Evolutionary conservation across 2,329 filamentous ascomycete species (phyloP).

Genomic region (Cordyceps fumosorosea): DNA sequence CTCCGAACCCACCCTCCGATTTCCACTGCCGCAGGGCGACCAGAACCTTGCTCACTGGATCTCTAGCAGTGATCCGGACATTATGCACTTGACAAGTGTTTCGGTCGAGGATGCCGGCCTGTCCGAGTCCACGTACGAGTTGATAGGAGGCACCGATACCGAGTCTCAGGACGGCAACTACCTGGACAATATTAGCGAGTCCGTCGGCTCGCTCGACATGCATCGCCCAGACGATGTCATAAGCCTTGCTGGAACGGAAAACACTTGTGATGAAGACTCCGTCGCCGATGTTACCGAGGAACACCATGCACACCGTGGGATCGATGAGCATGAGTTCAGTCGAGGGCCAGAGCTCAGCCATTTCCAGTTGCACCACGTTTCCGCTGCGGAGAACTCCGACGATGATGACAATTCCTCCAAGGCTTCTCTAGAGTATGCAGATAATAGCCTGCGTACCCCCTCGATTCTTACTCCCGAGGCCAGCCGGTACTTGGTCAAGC

Average conservation of each 20-base stretch:
- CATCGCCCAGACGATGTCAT: slow-evolving; percentile 45
- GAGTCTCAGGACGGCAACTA: slow-evolving; percentile 45
- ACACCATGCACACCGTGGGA: slow-evolving; percentile 18
- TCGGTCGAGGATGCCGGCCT: slow-evolving; percentile 44
- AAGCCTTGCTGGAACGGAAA: slow-evolving; percentile 44
- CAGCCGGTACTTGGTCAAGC: slow-evolving; percentile 15
- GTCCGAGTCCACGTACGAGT: slow-evolving; percentile 50
- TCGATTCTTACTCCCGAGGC: slow-evolving; percentile 32
- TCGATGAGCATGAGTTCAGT: neutral
- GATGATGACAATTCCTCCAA: slow-evolving; percentile 23
- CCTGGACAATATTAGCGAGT: slow-evolving; percentile 42
- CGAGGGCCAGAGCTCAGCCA: slow-evolving; percentile 6
- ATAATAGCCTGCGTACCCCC: slow-evolving; percentile 40
- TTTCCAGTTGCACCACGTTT: neutral
- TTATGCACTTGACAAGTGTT: slow-evolving; percentile 41
- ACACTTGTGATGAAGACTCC: slow-evolving; percentile 38
- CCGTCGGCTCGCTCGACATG: slow-evolving; percentile 44
- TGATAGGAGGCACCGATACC: slow-evolving; percentile 47
- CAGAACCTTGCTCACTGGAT: slow-evolving; percentile 53
- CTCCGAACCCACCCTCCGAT: slow-evolving; percentile 47
- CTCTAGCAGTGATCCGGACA: slow-evolving; percentile 50
- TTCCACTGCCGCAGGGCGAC: slow-evolving; percentile 50
- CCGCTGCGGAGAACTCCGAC: neutral
- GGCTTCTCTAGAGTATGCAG: slow-evolving; percentile 42
- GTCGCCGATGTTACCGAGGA: slow-evolving; percentile 28